Evolutionary conservation across 2,329 filamentous ascomycete species (phyloP).

Genomic region (Sporothrix luriei): DNA sequence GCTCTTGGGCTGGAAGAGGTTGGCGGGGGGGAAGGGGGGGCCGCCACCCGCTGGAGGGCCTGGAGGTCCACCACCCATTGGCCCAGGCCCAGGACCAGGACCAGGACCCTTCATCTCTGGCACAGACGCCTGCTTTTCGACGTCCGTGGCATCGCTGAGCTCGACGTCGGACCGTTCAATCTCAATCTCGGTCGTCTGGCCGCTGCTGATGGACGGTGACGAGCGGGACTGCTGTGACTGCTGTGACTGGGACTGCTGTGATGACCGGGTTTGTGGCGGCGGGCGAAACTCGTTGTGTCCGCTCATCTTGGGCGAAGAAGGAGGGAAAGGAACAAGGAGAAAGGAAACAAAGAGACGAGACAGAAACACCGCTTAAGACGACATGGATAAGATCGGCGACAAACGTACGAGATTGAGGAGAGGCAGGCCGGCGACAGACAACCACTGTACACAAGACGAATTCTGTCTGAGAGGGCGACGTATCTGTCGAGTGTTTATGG

Average conservation of each 20-base stretch:
- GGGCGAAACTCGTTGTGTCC: not conserved
- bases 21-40: too few species aligned
- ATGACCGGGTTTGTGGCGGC: conserved; percentile 23
- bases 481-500: not conserved
- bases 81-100: not conserved
- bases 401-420: conserved; percentile 20
- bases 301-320: not conserved
- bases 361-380: not conserved
- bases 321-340: not conserved
- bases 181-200: conserved; percentile 32
- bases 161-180: conserved; percentile 32
- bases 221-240: conserved; percentile 24
- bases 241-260: not conserved
- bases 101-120: conserved; percentile 30
- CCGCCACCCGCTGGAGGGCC: too few species aligned
- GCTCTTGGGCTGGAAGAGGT: conserved; percentile 56
- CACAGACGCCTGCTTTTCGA: conserved; percentile 38
- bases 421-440: not conserved
- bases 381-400: conserved; percentile 16
- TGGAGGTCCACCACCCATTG: conserved; percentile 39
- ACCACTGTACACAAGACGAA: conserved; percentile 20
- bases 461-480: conserved; percentile 11
- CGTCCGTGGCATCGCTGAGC: conserved; percentile 36
- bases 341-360: not conserved
- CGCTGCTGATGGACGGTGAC: conserved; percentile 31